Evolutionary conservation across 805 yeast genomes (phyloP).

Genomic region (Candida railenensis): DNA sequence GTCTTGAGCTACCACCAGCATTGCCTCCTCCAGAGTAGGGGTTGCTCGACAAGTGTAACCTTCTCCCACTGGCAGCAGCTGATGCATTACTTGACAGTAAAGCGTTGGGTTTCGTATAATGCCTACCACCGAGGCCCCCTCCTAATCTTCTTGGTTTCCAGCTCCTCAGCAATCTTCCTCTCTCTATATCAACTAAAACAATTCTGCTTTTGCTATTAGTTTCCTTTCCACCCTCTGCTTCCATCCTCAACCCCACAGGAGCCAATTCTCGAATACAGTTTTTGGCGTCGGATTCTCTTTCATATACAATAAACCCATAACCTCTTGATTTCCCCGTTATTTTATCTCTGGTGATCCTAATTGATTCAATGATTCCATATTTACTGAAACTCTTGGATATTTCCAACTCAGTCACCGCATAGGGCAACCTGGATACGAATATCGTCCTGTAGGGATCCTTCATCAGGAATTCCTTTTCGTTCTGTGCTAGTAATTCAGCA

Average conservation of each 20-base stretch:
- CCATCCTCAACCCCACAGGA: conserved; percentile 34
- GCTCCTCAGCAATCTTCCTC: conserved; percentile 62
- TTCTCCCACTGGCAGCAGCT: conserved; percentile 35
- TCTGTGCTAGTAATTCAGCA: conserved; percentile 25
- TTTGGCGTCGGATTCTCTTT: conserved; percentile 56
- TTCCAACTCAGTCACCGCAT: conserved; percentile 63
- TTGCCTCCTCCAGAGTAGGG: conserved; percentile 11
- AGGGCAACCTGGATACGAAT: conserved; percentile 73
- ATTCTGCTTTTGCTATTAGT: conserved; percentile 47
- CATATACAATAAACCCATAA: conserved; percentile 79
- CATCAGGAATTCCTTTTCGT: conserved; percentile 25
- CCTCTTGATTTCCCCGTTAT: conserved; percentile 61
- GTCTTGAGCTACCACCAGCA: conserved; percentile 4
- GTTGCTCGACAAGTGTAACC: conserved; percentile 17
- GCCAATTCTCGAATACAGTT: conserved; percentile 62
- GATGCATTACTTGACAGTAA: conserved; percentile 26
- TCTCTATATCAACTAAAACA: conserved; percentile 68
- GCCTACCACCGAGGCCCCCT: conserved; percentile 91
- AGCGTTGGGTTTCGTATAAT: conserved; percentile 44
- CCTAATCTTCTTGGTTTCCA: conserved; percentile 80
- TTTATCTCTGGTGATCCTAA: conserved; percentile 35
- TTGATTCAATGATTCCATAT: conserved; percentile 69
- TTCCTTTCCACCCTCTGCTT: conserved; percentile 6
- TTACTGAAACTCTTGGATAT: conserved; percentile 57
- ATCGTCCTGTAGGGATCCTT: conserved; percentile 76